A percentile compares a stretch with the other conserved stretches of the same genome.
phyloP scores from a whole-genome alignment of 2,329 filamentous ascomycete genomes.

The Ophiostoma ips region DNA sequence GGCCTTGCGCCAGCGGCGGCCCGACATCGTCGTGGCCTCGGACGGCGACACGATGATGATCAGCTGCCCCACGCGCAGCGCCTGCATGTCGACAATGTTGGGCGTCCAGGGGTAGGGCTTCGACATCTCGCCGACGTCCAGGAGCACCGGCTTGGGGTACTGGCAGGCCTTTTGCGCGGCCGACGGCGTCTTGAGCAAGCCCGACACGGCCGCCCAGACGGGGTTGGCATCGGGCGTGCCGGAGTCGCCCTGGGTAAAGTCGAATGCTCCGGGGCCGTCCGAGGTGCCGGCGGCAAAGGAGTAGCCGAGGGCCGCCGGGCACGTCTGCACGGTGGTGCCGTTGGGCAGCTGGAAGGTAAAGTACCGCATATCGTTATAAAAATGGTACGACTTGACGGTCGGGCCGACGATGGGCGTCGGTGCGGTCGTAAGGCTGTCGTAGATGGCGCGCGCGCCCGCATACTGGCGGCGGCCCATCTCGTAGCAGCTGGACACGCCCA shows the following conservation, averaged over 20 bases:
- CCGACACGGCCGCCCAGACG: constrained; percentile 63
- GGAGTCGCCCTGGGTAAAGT: constrained; percentile 76
- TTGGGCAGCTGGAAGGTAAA: constrained; percentile 64
- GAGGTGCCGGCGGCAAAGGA: constrained; percentile 88
- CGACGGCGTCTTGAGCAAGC: constrained; percentile 54
- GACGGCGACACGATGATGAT: constrained; percentile 75
- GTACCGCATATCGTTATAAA: constrained; percentile 67
- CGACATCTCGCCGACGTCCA: constrained; percentile 69
- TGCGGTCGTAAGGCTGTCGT: constrained; percentile 32
- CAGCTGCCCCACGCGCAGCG: constrained; percentile 69
- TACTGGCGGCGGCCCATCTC: constrained; percentile 66
- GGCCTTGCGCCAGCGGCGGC: constrained; percentile 68
- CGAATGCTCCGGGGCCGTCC: constrained; percentile 80
- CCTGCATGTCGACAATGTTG: constrained; percentile 78
- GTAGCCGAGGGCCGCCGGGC: constrained; percentile 77
- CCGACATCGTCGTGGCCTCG: constrained; percentile 85
- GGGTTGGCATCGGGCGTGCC: constrained; percentile 56
- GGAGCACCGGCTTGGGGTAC: constrained; percentile 64
- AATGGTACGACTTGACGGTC: constrained; percentile 69
- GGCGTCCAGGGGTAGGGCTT: constrained; percentile 73
- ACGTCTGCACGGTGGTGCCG: constrained; percentile 55
- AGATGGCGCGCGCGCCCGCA: constrained; percentile 36
- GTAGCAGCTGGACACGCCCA: constrained; percentile 59
- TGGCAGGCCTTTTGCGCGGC: constrained; percentile 62
- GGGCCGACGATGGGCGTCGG: constrained; percentile 43